These are phyloP conservation scores for Daphne laureola DNA, from an alignment of 441 rosid genomes.

Conservation along the genomic window DNA sequence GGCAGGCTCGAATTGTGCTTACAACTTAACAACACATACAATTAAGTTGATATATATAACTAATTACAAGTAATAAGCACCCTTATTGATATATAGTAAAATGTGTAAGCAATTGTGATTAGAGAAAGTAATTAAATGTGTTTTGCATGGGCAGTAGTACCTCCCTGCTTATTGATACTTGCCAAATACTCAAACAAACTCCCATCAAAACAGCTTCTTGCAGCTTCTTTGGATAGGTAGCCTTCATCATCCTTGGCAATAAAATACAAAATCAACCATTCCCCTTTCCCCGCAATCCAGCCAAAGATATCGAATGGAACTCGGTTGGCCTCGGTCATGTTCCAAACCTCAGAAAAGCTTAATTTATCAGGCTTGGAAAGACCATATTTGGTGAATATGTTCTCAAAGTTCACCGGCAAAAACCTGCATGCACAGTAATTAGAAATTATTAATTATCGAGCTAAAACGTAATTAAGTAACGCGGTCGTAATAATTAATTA, in stretches of 20 bases:
- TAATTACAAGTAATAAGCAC: no score
- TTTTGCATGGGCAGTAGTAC: no score
- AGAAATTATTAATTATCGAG: neutral
- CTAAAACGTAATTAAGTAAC: neutral
- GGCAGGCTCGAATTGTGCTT: no score
- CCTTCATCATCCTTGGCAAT: constrained; percentile 36
- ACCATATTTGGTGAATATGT: constrained; percentile 37
- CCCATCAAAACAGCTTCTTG: constrained; percentile 37
- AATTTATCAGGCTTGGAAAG: constrained; percentile 33
- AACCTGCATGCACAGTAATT: constrained; percentile 15
- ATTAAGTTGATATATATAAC: no score
- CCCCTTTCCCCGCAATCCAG: constrained; percentile 35
- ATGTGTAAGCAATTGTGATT: no score
- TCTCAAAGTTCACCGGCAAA: constrained; percentile 35
- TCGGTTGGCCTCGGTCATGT: constrained; percentile 35
- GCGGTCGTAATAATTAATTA: no score
- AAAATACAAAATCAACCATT: constrained; percentile 31
- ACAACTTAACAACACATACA: no score
- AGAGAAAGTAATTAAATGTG: no score
- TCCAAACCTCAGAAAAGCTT: constrained; percentile 29
- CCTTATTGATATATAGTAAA: no score
- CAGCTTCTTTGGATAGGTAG: constrained; percentile 33
- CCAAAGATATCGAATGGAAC: constrained; percentile 35
- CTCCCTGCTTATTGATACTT: constrained; percentile 13
- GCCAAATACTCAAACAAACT: constrained; percentile 35